Base-by-base conservation (phyloP, 2,329 filamentous ascomycete genomes). In the Fusarium domesticum region DNA sequence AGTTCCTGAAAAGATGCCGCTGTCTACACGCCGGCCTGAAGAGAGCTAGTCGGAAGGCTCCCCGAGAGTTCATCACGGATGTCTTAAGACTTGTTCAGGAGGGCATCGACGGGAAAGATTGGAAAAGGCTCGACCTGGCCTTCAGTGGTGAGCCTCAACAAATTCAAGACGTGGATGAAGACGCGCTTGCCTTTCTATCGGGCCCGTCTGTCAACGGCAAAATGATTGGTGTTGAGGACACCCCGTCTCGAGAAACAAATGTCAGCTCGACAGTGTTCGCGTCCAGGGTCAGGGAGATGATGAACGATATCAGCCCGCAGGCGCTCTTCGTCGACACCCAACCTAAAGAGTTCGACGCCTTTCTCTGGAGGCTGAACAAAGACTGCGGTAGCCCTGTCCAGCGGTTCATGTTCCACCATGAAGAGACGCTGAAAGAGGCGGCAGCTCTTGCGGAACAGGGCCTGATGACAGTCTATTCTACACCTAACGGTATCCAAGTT, bases 311-410 rank as follows among this genome's bases (percentile, higher is more conserved):
- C 10, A 45, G 45, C 11, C 47, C 48, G 4, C 10, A 52, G 5
- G 35, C 43, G 5, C 20, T 53, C 4, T 63, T 61, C 30, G 23
- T 37, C n/a, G 48, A 54, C 11, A 16, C 12, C 6, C 19, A 44
- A 16, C 35, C 35, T 1, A 38, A 59, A 57, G 17, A 45, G 42
- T 25, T 64, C 11, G 19, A 38, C 1, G 32, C 43, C 6, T 64
- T 65, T 14, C 12, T 64, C 18, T 30, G 31, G 10, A 47, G 51
- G 19, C 18, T 66, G 33, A 66, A 66, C 18, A 18, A 20, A 6
- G 43, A 39, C 14, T 55, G 53, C 34, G 39, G 51, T 7, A 50
- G 44, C 4, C 47, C 45, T 23, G 54, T 57, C 31, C 53, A 49
- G 36, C 47, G 50, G 6, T 53, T 58, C 39, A 42, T 39, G n/a